Base-by-base conservation (phyloP, 148 eudicot species). In the Nepenthes gracilis region DNA sequence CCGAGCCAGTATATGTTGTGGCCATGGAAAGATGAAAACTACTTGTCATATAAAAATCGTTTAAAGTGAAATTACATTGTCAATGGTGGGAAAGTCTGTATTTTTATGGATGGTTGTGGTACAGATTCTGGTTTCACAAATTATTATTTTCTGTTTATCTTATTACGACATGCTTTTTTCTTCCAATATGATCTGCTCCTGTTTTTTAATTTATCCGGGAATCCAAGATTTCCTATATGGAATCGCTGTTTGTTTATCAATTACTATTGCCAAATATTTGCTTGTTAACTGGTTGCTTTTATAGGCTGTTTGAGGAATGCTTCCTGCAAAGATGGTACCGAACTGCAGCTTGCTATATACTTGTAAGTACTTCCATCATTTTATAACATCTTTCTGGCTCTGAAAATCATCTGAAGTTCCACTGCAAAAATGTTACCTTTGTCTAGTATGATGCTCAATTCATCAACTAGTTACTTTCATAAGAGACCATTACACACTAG, bases 231-330 rank as follows among this genome's bases (percentile, higher is more conserved):
- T 23, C 23, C 12, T 66, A 40, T 47, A n/a, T 43, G 33, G 35
- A 10, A 34, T 62, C 10, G 6, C 53, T 49, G 8, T 36, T 62
- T 6, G 4, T 3, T 43, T 40, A 40, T 3, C 8, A 3, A 40
- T 40, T 40, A 40, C 8, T 40, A 40, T 40, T 3, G 8, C 4
- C 45, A 40, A 3, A 4, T 3, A 8, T 40, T 14, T 34, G 10
- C 14, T 23, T 50, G 37, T 32, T 37, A 7, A 33, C 13, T 13
- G 11, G 34, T 45, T 48, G 33, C 38, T 60, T 45, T 49, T 55
- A n/a, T 70, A 88, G 98, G 90, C 75, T 92, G 78, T 92, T 92
- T 78, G 98, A 92, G 77, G 98, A 92, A 67, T 92, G 98, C 78
- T 88, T 85, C 78, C 94, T 85, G 71, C 75, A 81, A 63, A 84